Conservation (phyloP, 2,329 filamentous ascomycete species). For the Triangularia verruculosa region DNA sequence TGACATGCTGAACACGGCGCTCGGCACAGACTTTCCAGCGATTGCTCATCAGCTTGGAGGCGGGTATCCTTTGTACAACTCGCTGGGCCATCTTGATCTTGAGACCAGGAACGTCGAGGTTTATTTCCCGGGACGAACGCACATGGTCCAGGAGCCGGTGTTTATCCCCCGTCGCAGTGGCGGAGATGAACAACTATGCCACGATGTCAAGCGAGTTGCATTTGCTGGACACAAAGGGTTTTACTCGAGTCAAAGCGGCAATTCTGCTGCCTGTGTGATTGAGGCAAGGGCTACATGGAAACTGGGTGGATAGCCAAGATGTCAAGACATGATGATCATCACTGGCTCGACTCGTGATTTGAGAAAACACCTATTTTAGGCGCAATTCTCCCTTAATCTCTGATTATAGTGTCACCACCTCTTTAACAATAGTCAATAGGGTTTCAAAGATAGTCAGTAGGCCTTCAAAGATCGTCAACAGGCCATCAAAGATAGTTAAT, state of each 20-base stretch:
- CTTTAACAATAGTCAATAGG: background rate
- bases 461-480: background rate
- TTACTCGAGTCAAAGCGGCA: conserved; percentile 20
- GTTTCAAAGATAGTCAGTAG: background rate
- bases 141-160: conserved; percentile 44
- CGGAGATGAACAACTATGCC: conserved; percentile 35
- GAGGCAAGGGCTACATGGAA: conserved; percentile 27
- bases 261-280: conserved; percentile 23
- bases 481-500: background rate
- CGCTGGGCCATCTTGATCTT: conserved; percentile 33
- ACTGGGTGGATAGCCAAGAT: conserved; percentile 25
- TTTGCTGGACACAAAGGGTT: conserved; percentile 25
- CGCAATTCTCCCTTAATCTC: too few relatives aligned
- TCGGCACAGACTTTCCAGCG: background rate
- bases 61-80: conserved; percentile 33
- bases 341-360: too few relatives aligned
- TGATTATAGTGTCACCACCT: too few relatives aligned
- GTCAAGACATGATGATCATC: background rate
- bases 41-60: conserved; percentile 10
- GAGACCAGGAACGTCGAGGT: conserved; percentile 27
- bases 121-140: conserved; percentile 35
- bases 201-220: conserved; percentile 25
- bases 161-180: conserved; percentile 39
- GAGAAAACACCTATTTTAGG: too few relatives aligned
- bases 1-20: conserved; percentile 35